A percentile compares a stretch with the other conserved stretches of the same genome.
These are phyloP conservation scores for Ustilago shanxiensis DNA, from an alignment of 1,284 basidiomycete species.

Conservation along the genomic window DNA sequence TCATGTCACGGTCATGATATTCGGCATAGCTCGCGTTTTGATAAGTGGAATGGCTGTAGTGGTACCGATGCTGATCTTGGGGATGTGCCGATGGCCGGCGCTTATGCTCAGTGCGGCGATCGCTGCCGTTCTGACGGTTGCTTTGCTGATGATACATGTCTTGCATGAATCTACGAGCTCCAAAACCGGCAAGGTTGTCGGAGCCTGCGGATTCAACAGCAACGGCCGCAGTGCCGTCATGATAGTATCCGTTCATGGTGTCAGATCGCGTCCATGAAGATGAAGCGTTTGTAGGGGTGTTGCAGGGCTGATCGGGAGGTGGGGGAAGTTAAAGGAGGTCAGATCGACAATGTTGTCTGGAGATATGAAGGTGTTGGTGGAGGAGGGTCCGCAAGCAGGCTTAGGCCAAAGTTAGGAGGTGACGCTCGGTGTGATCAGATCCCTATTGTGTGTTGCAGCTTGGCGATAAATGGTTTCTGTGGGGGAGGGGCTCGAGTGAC, in stretches of 20 bases:
- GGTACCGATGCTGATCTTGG: conserved; percentile 9
- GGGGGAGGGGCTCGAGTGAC: not conserved
- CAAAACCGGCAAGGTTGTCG: conserved; percentile 52
- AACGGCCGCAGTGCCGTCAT: conserved; percentile 5
- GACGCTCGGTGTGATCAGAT: conserved; percentile 1
- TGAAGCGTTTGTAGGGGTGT: not conserved
- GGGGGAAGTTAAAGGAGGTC: not conserved
- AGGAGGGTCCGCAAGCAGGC: not conserved
- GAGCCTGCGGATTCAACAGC: not conserved
- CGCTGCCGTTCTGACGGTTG: not conserved
- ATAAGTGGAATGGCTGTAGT: not conserved
- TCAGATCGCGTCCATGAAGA: not conserved
- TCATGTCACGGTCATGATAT: not conserved
- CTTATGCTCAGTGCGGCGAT: not conserved
- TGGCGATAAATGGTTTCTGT: not conserved
- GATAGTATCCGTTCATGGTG: conserved; percentile 18
- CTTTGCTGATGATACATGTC: conserved; percentile 33
- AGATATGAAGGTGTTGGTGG: not conserved
- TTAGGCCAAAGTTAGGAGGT: not conserved
- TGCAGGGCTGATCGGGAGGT: not conserved
- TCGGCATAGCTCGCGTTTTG: not conserved
- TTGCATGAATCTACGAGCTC: conserved; percentile 42
- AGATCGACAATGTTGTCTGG: not conserved
- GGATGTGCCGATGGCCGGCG: conserved; percentile 2
- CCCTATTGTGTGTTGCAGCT: not conserved